Evolutionary conservation across 2,329 filamentous ascomycete genomes (phyloP).

Genomic region (Aspergillus latus): DNA sequence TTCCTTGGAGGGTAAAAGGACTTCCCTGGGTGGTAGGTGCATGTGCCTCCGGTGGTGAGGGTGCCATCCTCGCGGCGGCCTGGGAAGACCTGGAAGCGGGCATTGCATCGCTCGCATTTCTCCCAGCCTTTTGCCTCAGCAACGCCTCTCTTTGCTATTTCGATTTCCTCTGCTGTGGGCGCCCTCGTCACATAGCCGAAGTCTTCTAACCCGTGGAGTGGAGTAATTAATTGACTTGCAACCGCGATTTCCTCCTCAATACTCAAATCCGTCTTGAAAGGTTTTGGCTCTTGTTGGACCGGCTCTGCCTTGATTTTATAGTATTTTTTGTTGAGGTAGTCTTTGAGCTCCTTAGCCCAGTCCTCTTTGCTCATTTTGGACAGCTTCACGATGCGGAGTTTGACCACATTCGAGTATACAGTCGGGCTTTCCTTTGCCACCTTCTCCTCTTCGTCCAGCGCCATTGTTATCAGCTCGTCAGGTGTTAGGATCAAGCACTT

Average conservation of each 20-base stretch:
- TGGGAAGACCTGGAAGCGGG: constrained; percentile 88
- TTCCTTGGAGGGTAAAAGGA: constrained; percentile 58
- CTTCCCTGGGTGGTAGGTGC: constrained; percentile 78
- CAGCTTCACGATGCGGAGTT: constrained; percentile 72
- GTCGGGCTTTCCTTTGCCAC: constrained; percentile 65
- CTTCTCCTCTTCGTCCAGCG: constrained; percentile 69
- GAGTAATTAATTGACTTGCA: constrained; percentile 62
- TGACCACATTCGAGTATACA: constrained; percentile 82
- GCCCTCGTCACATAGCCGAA: constrained; percentile 73
- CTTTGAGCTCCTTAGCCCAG: constrained; percentile 66
- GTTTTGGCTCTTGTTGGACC: constrained; percentile 45
- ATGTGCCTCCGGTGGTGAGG: constrained; percentile 72
- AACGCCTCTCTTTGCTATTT: constrained; percentile 64
- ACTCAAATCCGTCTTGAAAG: constrained; percentile 69
- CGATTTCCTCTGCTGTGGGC: constrained; percentile 67
- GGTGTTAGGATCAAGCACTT: constrained; percentile 39
- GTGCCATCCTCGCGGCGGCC: constrained; percentile 75
- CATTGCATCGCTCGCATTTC: constrained; percentile 80
- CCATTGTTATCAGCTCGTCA: constrained; percentile 48
- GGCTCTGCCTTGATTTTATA: constrained; percentile 32
- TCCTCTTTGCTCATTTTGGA: constrained; percentile 71
- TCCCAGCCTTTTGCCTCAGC: constrained; percentile 74
- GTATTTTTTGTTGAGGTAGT: constrained; percentile 40
- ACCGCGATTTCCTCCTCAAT: constrained; percentile 67
- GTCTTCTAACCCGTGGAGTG: constrained; percentile 61